phyloP scores from a whole-genome alignment of 352 stramenopile genomes.

The Globisporangium iwayamae region DNA sequence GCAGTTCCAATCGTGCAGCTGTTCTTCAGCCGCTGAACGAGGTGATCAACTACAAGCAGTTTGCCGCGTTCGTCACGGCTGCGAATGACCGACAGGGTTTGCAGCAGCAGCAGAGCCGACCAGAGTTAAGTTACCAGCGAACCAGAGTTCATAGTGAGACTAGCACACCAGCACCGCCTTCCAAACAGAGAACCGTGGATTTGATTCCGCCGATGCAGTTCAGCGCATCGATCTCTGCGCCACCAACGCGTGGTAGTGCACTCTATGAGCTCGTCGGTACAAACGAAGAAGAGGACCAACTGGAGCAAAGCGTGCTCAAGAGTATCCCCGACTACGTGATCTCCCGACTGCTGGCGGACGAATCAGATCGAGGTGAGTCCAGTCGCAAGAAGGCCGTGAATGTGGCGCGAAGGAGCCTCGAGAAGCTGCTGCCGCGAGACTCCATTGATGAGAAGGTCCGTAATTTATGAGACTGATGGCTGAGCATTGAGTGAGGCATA shows the following conservation, averaged over 20 bases:
- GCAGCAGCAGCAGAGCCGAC: slow-evolving; percentile 27
- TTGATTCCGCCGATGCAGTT: background rate
- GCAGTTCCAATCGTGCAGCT: background rate
- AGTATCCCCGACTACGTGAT: slow-evolving; percentile 23
- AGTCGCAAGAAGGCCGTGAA: background rate
- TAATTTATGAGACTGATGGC: background rate
- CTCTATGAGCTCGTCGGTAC: slow-evolving; percentile 10
- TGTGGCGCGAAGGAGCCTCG: slow-evolving; percentile 31
- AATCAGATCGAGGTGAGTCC: background rate
- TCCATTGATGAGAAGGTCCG: slow-evolving; percentile 27
- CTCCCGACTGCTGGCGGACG: slow-evolving; percentile 21
- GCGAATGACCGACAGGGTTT: slow-evolving; percentile 25
- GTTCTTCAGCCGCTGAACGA: slow-evolving; percentile 39
- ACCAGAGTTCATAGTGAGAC: background rate
- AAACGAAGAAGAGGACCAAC: slow-evolving; percentile 10
- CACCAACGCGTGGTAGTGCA: background rate
- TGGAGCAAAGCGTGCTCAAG: slow-evolving; percentile 24
- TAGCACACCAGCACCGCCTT: background rate
- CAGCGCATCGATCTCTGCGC: background rate
- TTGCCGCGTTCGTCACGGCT: slow-evolving; percentile 64
- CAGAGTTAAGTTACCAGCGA: slow-evolving; percentile 12
- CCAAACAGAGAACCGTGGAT: background rate
- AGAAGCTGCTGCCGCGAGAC: slow-evolving; percentile 25
- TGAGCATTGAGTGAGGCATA: background rate
- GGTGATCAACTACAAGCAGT: slow-evolving; percentile 78